These are phyloP conservation scores for Dujonia santamariae DNA, from an alignment of 1,139 yeast genomes.

Conservation along the genomic window DNA sequence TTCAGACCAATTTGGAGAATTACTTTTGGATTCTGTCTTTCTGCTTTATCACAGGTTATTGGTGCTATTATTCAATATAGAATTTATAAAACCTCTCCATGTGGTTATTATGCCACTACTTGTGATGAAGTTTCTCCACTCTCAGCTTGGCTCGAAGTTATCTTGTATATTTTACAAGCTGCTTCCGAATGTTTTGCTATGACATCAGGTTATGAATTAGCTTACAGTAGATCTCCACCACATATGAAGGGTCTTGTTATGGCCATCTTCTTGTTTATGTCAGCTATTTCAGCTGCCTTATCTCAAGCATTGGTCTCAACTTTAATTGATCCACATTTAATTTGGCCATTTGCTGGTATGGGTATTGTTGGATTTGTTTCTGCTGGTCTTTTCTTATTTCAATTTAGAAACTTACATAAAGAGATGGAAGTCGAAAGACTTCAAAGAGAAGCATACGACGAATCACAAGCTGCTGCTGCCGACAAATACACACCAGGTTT, in stretches of 20 bases:
- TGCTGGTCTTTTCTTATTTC: conserved; percentile 41
- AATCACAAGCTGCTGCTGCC: not conserved
- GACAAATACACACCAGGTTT: not conserved
- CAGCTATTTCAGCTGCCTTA: conserved; percentile 59
- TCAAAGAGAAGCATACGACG: conserved; percentile 19
- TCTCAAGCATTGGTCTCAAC: conserved; percentile 56
- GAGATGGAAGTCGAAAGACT: conserved; percentile 46
- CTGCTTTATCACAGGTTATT: conserved; percentile 37
- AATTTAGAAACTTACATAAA: conserved; percentile 51
- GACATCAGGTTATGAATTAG: conserved; percentile 67
- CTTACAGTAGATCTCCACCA: conserved; percentile 67
- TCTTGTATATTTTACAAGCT: conserved; percentile 55
- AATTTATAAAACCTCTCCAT: conserved; percentile 35
- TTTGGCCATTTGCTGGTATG: conserved; percentile 53
- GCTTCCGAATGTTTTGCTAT: conserved; percentile 68
- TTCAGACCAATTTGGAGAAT: conserved; percentile 38
- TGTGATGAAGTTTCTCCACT: conserved; percentile 52
- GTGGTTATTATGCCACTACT: conserved; percentile 42
- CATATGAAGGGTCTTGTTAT: conserved; percentile 66
- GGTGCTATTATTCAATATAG: conserved; percentile 38
- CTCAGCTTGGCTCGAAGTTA: conserved; percentile 54
- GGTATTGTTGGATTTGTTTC: conserved; percentile 44
- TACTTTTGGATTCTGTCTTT: conserved; percentile 32
- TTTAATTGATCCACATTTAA: conserved; percentile 50
- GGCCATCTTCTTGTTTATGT: conserved; percentile 61